A percentile compares a stretch with the other conserved stretches of the same genome.
Evolutionary conservation across 2,329 filamentous ascomycete species (phyloP).

Genomic region (Calonectria naviculata): DNA sequence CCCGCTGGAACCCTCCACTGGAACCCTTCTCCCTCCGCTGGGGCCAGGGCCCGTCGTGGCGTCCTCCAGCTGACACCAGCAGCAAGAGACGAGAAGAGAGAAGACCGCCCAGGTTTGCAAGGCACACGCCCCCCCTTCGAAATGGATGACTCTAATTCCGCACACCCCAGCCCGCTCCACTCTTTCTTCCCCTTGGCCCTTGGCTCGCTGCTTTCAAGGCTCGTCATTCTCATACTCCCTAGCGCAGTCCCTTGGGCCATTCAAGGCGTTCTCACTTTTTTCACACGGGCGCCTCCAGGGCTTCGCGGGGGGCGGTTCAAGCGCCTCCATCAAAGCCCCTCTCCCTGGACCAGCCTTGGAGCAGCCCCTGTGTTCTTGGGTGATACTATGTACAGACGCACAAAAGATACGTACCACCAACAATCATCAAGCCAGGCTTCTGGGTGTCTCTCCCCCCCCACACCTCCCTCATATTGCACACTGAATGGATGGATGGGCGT

Average conservation of each 20-base stretch:
- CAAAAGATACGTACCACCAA: not conserved
- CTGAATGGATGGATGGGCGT: not conserved
- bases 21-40: slow-evolving; percentile 24
- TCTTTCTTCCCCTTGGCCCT: not conserved
- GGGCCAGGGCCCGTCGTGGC: slow-evolving; percentile 41
- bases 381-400: not conserved
- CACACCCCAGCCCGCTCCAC: not conserved
- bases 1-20: slow-evolving; percentile 16
- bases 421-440: not conserved
- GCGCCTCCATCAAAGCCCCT: slow-evolving; percentile 18
- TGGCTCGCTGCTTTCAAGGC: not conserved
- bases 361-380: not conserved
- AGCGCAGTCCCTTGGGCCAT: not conserved
- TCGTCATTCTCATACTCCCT: slow-evolving; percentile 9
- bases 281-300: slow-evolving; percentile 19
- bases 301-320: slow-evolving; percentile 22
- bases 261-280: slow-evolving; percentile 15
- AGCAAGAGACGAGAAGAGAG: slow-evolving; percentile 9
- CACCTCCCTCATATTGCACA: not conserved
- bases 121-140: slow-evolving; percentile 10
- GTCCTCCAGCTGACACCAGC: slow-evolving; percentile 42
- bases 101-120: not conserved
- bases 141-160: not conserved
- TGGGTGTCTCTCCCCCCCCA: not conserved
- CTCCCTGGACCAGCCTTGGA: slow-evolving; percentile 7